These are phyloP conservation scores for Phragmites australis DNA, from an alignment of 176 grass and related monocot species.

Conservation along the genomic window DNA sequence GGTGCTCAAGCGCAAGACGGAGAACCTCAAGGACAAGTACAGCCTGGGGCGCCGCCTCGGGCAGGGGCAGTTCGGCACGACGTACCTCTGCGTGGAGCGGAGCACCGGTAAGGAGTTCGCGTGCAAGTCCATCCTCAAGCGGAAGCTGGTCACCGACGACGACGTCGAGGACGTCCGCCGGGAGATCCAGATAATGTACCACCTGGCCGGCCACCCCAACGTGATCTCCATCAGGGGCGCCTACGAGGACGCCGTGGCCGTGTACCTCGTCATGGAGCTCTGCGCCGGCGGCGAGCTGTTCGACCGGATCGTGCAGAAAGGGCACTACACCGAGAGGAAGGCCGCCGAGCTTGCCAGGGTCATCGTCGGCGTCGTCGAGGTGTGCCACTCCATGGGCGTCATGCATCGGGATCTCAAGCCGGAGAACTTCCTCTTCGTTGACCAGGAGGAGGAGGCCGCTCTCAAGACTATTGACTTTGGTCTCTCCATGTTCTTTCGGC, in stretches of 20 bases:
- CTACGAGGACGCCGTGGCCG: constrained; percentile 75
- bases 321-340: constrained; percentile 69
- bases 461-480: constrained; percentile 87
- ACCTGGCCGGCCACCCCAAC: constrained; percentile 63
- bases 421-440: constrained; percentile 72
- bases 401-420: constrained; percentile 86
- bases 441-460: constrained; percentile 57
- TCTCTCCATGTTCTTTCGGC: constrained; percentile 62
- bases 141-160: constrained; percentile 70
- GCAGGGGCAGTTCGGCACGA: constrained; percentile 94
- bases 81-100: constrained; percentile 87
- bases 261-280: constrained; percentile 81
- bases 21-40: constrained; percentile 84
- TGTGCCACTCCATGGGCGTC: constrained; percentile 74
- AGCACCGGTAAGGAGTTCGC: constrained; percentile 63
- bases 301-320: constrained; percentile 65
- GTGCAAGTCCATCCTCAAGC: constrained; percentile 83
- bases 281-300: constrained; percentile 80
- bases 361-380: constrained; percentile 71
- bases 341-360: constrained; percentile 68
- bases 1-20: constrained; percentile 76
- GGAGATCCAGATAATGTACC: constrained; percentile 91
- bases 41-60: constrained; percentile 79
- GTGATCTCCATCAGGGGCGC: constrained; percentile 67
- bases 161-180: constrained; percentile 80